Percentiles rank a stretch among this genome's conserved stretches.
Evolutionary conservation across 805 yeast species (phyloP).

Genomic region (Yarrowia sp.): DNA sequence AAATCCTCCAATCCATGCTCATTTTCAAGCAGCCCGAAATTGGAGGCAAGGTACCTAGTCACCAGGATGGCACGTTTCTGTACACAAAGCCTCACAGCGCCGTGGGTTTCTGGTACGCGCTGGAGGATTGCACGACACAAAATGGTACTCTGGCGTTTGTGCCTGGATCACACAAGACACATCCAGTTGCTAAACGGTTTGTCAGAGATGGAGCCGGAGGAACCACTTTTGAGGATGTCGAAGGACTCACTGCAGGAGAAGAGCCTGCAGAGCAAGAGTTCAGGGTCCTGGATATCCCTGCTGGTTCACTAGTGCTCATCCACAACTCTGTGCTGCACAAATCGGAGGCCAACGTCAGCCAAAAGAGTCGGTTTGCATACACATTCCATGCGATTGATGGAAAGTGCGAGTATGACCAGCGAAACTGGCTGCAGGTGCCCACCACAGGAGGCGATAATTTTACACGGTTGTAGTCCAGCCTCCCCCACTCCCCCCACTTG

Average conservation of each 20-base stretch:
- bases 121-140: conserved; percentile 63
- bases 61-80: conserved; percentile 71
- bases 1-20: conserved; percentile 74
- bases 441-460: conserved; percentile 63
- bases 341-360: conserved; percentile 58
- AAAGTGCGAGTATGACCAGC: conserved; percentile 53
- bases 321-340: conserved; percentile 71
- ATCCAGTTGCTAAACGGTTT: conserved; percentile 60
- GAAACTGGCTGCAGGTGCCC: conserved; percentile 80
- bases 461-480: conserved; percentile 35
- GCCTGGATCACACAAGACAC: conserved; percentile 67
- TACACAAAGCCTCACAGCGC: conserved; percentile 71
- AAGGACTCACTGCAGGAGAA: conserved; percentile 36
- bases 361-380: conserved; percentile 65
- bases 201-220: conserved; percentile 50
- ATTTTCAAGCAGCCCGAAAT: conserved; percentile 75
- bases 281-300: conserved; percentile 57
- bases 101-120: conserved; percentile 78
- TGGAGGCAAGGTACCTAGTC: conserved; percentile 73
- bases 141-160: conserved; percentile 70
- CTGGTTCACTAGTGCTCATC: conserved; percentile 69
- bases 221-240: conserved; percentile 51
- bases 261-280: conserved; percentile 47
- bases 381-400: conserved; percentile 82
- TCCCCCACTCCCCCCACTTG: too few species aligned